Conservation (phyloP, 1,284 basidiomycete genomes). For the Tetrapyrgos nigripes region DNA sequence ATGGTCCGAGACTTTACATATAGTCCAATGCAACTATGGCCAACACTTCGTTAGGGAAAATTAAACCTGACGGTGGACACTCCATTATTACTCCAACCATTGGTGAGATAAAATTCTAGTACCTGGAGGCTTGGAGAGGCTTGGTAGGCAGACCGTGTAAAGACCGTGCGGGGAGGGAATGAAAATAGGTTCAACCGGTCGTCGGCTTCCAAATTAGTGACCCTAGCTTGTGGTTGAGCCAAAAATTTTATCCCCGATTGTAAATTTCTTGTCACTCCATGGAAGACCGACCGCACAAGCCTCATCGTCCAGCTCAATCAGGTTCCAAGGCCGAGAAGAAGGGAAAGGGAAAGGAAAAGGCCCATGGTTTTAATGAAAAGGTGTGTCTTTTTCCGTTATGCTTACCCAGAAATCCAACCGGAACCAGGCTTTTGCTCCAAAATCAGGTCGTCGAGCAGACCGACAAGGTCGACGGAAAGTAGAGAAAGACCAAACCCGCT, state of each 20-base stretch:
- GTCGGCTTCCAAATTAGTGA: no score
- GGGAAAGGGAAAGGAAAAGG: conserved; percentile 66
- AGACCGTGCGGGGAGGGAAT: no score
- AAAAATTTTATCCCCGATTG: no score
- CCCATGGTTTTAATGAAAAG: conserved; percentile 90
- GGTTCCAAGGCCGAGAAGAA: conserved; percentile 82
- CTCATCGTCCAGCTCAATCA: conserved; percentile 77
- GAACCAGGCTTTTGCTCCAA: conserved; percentile 89
- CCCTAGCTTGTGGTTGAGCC: not conserved
- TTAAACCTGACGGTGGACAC: no score
- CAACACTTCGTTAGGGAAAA: no score
- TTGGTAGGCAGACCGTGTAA: no score
- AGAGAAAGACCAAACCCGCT: conserved; percentile 92
- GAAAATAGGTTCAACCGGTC: no score
- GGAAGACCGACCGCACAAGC: conserved; percentile 78
- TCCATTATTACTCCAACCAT: no score
- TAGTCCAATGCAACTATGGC: no score
- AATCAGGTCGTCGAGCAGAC: conserved; percentile 88
- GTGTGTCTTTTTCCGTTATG: conserved; percentile 45
- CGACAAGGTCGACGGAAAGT: conserved; percentile 89
- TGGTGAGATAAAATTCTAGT: no score
- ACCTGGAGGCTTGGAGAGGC: no score
- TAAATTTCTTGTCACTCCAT: conserved; percentile 38
- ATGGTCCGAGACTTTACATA: no score
- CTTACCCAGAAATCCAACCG: not conserved